Evolutionary conservation across 176 grass and related monocot species (phyloP).

Genomic region (Avena insularis): DNA sequence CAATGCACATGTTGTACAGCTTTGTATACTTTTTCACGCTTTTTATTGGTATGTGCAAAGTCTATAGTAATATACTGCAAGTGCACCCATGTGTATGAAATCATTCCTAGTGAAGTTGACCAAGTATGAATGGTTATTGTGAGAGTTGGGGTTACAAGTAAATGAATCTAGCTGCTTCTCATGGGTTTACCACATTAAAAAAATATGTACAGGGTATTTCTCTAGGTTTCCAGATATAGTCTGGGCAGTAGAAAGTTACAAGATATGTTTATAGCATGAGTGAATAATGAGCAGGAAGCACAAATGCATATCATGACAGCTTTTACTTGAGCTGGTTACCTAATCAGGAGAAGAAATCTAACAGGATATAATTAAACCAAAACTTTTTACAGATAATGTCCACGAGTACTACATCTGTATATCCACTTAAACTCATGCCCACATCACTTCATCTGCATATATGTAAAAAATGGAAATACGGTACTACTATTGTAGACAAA

Average conservation of each 20-base stretch:
- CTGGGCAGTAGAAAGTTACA: constrained; percentile 9
- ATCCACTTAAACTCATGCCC: neutral
- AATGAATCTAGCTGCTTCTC: constrained; percentile 1
- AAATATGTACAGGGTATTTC: neutral
- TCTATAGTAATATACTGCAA: neutral
- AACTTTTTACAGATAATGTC: neutral
- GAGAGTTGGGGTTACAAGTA: neutral
- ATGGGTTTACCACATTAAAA: constrained; percentile 11
- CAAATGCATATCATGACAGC: neutral
- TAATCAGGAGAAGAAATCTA: constrained; percentile 27
- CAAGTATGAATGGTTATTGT: neutral
- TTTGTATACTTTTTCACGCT: neutral
- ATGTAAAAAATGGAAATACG: neutral
- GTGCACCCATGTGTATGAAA: neutral
- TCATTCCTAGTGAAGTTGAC: neutral
- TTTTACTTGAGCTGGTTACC: neutral
- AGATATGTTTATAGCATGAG: neutral
- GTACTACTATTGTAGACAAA: neutral
- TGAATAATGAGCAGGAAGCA: constrained; percentile 12
- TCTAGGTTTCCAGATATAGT: constrained; percentile 18
- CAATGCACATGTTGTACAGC: neutral
- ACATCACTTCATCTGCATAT: neutral
- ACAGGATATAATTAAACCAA: neutral
- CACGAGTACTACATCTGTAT: neutral
- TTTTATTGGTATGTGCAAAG: neutral